A percentile compares a stretch with the other conserved stretches of the same genome.
Evolutionary conservation across 352 stramenopile species (phyloP).

Genomic region (Pythium pyrilobum): DNA sequence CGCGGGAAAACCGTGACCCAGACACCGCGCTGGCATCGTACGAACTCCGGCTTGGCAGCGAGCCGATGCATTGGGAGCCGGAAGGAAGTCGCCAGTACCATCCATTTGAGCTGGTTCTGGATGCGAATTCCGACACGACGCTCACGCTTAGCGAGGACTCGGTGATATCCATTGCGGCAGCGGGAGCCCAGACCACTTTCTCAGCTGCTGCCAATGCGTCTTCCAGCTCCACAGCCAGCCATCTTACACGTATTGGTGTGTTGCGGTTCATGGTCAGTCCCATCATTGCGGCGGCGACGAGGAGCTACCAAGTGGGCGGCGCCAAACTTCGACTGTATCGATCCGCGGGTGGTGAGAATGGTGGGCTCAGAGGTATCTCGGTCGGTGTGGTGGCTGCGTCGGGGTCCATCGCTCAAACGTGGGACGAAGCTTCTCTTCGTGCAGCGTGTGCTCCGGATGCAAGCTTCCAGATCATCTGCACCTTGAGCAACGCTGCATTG

Average conservation of each 20-base stretch:
- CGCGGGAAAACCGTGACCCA: slow-evolving; percentile 32
- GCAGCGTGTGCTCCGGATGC: slow-evolving; percentile 20
- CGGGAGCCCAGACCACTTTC: slow-evolving; percentile 22
- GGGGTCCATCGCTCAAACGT: slow-evolving; percentile 17
- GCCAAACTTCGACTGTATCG: slow-evolving; percentile 52
- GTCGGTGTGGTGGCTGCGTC: slow-evolving; percentile 35
- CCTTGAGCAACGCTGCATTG: not conserved
- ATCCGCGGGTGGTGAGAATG: slow-evolving; percentile 54
- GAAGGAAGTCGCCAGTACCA: slow-evolving; percentile 20
- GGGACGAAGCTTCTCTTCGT: slow-evolving; percentile 33
- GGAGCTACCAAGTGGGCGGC: slow-evolving; percentile 47
- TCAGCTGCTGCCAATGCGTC: slow-evolving; percentile 42
- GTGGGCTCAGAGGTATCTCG: slow-evolving; percentile 44
- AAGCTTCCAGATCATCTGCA: slow-evolving; percentile 11
- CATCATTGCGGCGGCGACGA: slow-evolving; percentile 23
- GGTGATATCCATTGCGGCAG: not conserved
- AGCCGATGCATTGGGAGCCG: slow-evolving; percentile 67
- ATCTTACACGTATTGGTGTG: slow-evolving; percentile 28
- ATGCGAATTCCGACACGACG: slow-evolving; percentile 37
- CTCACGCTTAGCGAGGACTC: slow-evolving; percentile 28
- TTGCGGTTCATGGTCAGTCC: slow-evolving; percentile 38
- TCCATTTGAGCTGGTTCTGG: slow-evolving; percentile 31
- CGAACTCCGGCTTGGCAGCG: slow-evolving; percentile 30
- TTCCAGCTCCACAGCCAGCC: slow-evolving; percentile 23
- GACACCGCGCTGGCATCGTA: slow-evolving; percentile 21